A percentile compares a stretch with the other conserved stretches of the same genome.
Conservation (phyloP, 208 protist genomes). For the Trypanosoma congolense region DNA sequence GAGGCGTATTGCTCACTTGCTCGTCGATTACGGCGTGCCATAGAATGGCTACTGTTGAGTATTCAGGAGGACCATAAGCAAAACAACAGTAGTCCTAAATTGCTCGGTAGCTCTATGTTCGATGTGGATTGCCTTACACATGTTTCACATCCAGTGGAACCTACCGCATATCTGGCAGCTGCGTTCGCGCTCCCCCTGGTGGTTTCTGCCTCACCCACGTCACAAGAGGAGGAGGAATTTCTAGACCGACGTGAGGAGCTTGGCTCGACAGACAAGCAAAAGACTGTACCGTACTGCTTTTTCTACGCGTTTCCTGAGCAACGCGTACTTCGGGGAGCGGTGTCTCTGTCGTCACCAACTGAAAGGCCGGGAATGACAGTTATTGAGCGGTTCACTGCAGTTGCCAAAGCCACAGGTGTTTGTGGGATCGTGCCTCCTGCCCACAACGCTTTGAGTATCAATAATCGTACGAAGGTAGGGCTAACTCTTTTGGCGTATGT, state of each 20-base stretch:
- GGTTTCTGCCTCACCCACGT: constrained; percentile 14
- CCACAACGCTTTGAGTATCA: constrained; percentile 6
- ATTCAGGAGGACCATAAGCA: background rate
- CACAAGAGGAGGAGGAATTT: constrained; percentile 3
- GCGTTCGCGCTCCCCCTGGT: constrained; percentile 38
- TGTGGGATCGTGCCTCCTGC: constrained; percentile 15
- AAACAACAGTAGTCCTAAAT: background rate
- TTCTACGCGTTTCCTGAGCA: constrained; percentile 18
- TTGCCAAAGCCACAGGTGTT: constrained; percentile 18
- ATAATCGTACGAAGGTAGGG: constrained; percentile 14
- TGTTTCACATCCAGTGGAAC: constrained; percentile 32
- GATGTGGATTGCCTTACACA: constrained; percentile 25
- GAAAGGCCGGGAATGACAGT: constrained; percentile 8
- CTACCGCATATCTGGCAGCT: constrained; percentile 51
- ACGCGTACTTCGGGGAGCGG: constrained; percentile 4
- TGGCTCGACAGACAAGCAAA: background rate
- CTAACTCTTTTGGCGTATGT: constrained; percentile 24
- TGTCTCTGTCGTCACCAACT: background rate
- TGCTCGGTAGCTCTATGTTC: background rate
- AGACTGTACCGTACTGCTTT: constrained; percentile 23
- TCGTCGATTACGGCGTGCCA: constrained; percentile 15
- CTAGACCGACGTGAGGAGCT: background rate
- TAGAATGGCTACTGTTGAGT: constrained; percentile 19
- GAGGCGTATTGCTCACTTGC: constrained; percentile 19
- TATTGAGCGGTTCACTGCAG: constrained; percentile 14